phyloP scores from a whole-genome alignment of 2,329 filamentous ascomycete genomes.

The Scortechinia acanthostroma region DNA sequence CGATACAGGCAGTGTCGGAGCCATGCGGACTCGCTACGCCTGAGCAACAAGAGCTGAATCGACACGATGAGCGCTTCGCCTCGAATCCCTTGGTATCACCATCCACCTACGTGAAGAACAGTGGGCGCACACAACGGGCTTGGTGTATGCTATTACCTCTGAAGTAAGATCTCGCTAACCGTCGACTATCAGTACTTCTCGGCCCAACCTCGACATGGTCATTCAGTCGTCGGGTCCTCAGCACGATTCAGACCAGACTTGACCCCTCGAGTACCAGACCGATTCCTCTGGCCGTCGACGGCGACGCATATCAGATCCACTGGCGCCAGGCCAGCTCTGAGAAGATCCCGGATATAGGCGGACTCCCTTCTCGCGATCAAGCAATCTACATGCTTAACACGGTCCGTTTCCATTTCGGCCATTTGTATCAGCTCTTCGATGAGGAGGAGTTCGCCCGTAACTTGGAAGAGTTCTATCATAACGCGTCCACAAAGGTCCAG shows the following conservation, averaged over 20 bases:
- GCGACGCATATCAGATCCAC: conserved; percentile 18
- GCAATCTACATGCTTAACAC: conserved; percentile 12
- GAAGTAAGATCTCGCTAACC: neutral
- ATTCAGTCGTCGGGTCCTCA: neutral
- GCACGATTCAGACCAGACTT: neutral
- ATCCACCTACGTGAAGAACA: neutral
- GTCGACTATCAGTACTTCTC: neutral
- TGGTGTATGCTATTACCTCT: neutral
- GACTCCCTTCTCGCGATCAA: conserved; percentile 12
- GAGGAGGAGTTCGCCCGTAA: conserved; percentile 9
- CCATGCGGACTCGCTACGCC: neutral
- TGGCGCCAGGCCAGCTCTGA: conserved; percentile 14
- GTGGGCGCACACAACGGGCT: neutral
- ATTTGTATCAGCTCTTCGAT: conserved; percentile 12
- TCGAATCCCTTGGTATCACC: neutral
- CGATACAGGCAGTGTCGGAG: neutral
- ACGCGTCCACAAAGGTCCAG: conserved; percentile 9
- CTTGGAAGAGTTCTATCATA: conserved; percentile 12
- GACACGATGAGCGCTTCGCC: neutral
- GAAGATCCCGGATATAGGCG: conserved; percentile 15
- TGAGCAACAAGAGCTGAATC: neutral
- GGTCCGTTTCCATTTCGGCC: conserved; percentile 13
- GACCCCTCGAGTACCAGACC: neutral
- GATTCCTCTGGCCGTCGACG: neutral
- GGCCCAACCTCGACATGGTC: neutral